Evolutionary conservation across 768 basidiomycete genomes (phyloP), one percentile per base, ranked within the genome.

Genomic region (Suillus subaureus): DNA sequence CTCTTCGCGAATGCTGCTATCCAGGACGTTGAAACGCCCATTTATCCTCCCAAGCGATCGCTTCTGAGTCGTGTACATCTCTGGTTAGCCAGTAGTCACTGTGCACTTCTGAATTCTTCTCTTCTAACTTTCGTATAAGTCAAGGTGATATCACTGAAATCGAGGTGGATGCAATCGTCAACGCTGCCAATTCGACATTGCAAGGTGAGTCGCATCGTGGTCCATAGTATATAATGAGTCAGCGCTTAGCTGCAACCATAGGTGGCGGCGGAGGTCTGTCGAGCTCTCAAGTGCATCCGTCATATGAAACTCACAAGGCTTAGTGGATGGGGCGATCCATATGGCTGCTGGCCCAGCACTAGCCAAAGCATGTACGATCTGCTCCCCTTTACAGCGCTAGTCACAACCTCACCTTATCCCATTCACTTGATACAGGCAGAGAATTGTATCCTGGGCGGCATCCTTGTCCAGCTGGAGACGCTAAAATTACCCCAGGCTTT

Each of bases 321-420:
- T 65, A 92, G 93, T 94, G 51, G 92, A 94, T 71, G 92, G 92
- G 4, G 91, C 91, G 2, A 94, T 95, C 54, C 93, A 94, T 74
- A 73, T 74, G 28, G 91, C 90, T 13, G 93, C 93, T 31, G 93
- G 93, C 13, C 82, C 78, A 82, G 61, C 82, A 93, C 6, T 67
- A 87, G 0, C 81, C 84, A 21, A 31, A 42, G 18, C 58, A 5
- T 60, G 58, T 60, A 42, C 26, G 58, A 60, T 42, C 11, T 60
- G 12, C 26, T 31, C 26, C 40, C 28, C 11, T 13, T 28, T 11
- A 21, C 39, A 40, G n/a, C 26, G 26, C 28, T 21, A 42, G 39
- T 18, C 11, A 21, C 28, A 21, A 39, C 28, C 40, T 60, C 6
- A 43, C 26, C 3, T 18, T 18, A 9, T 18, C 57, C 4, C 3